These are phyloP conservation scores for Musa troglodytarum DNA, from an alignment of 176 grass and related monocot genomes.

Conservation along the genomic window DNA sequence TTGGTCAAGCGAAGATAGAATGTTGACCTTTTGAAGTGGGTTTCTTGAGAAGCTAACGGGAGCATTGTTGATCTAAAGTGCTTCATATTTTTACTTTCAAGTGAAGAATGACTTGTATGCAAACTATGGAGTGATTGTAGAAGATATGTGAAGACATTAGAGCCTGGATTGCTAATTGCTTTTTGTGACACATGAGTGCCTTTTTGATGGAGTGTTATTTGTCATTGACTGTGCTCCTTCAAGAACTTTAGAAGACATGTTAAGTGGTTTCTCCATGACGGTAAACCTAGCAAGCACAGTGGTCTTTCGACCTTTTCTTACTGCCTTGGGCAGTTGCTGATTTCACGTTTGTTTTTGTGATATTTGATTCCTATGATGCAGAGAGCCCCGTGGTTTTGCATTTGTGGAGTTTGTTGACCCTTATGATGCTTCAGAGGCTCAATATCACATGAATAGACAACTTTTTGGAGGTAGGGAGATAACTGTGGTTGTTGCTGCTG, in stretches of 20 bases:
- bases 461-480: conserved; percentile 80
- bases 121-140: conserved; percentile 38
- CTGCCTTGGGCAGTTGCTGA: conserved; percentile 16
- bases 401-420: conserved; percentile 92
- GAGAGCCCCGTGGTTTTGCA: conserved; percentile 83
- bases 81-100: conserved; percentile 50
- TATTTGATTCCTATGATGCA: conserved; percentile 27
- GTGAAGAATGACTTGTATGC: conserved; percentile 53
- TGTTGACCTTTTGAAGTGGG: conserved; percentile 20
- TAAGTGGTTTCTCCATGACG: conserved; percentile 35
- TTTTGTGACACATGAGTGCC: conserved; percentile 46
- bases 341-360: conserved; percentile 2
- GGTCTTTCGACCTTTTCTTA: conserved; percentile 17
- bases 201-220: conserved; percentile 58
- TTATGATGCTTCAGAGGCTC: conserved; percentile 81
- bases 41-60: conserved; percentile 77
- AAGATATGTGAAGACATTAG: conserved; percentile 47
- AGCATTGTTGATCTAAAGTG: conserved; percentile 70
- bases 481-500: conserved; percentile 91
- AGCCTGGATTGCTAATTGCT: conserved; percentile 43
- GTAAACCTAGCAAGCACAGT: conserved; percentile 25
- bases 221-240: conserved; percentile 46
- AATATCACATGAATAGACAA: conserved; percentile 97
- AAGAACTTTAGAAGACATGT: conserved; percentile 34
- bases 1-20: conserved; percentile 57